Conservation (phyloP, 805 yeast species). For the Nakazawaea siamensis region DNA sequence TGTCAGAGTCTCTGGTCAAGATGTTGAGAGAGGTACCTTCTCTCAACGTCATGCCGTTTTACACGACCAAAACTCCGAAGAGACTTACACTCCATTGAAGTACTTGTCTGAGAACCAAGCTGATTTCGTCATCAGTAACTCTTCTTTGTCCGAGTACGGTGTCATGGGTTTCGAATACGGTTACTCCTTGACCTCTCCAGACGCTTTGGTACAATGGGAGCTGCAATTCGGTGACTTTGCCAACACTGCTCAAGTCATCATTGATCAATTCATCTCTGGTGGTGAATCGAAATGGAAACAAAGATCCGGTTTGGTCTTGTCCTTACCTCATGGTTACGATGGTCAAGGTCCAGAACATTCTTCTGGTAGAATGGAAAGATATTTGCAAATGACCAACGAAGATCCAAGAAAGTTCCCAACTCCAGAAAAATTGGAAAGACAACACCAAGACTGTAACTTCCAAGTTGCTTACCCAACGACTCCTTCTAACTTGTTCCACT, state of each 20-base stretch:
- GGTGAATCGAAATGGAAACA: conserved; percentile 99
- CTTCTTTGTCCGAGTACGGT: conserved; percentile 97
- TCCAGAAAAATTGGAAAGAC: conserved; percentile 82
- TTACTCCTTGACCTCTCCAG: conserved; percentile 95
- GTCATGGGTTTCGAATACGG: conserved; percentile 99
- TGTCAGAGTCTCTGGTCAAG: conserved; percentile 97
- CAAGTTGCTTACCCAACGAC: conserved; percentile 98
- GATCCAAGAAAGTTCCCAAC: conserved; percentile 93
- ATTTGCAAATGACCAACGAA: conserved; percentile 90
- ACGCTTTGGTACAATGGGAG: conserved; percentile 96
- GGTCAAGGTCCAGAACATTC: conserved; percentile 99
- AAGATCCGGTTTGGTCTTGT: conserved; percentile 91
- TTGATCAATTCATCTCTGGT: conserved; percentile 93
- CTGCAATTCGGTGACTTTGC: conserved; percentile 99
- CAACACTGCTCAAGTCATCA: conserved; percentile 96
- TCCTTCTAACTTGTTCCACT: conserved; percentile 93
- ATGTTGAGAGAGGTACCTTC: conserved; percentile 99
- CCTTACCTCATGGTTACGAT: conserved; percentile 98
- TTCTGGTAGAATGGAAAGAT: conserved; percentile 95
- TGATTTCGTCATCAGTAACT: conserved; percentile 82
- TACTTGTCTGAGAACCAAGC: conserved; percentile 75
- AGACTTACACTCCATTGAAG: conserved; percentile 78
- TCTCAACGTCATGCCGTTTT: conserved; percentile 98
- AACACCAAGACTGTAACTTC: conserved; percentile 98
- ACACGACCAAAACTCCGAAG: conserved; percentile 89